Evolutionary conservation across 2,329 filamentous ascomycete species (phyloP).

Genomic region (Fusarium duplospermum): DNA sequence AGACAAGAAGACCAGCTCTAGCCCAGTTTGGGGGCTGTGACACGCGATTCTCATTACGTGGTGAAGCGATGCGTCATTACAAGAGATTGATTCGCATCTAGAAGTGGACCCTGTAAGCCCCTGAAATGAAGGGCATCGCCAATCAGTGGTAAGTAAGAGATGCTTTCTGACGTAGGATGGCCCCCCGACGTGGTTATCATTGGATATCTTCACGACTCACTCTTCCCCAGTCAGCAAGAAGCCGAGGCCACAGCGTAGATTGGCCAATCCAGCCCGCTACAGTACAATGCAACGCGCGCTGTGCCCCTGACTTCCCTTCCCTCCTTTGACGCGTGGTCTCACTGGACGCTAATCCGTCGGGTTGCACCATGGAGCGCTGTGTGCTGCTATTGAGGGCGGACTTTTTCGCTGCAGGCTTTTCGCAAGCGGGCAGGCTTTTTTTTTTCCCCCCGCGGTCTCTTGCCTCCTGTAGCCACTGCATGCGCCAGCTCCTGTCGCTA

Average conservation of each 20-base stretch:
- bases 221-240: neutral
- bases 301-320: neutral
- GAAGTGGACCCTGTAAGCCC: neutral
- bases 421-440: neutral
- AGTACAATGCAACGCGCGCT: neutral
- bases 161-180: neutral
- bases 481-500: neutral
- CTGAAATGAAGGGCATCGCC: neutral
- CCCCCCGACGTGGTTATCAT: neutral
- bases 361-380: neutral
- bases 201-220: neutral
- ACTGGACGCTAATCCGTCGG: neutral
- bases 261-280: neutral
- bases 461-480: neutral
- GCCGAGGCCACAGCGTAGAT: neutral
- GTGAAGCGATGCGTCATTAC: neutral
- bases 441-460: neutral
- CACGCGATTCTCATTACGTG: conserved; percentile 1
- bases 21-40: neutral
- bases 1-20: neutral
- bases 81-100: neutral
- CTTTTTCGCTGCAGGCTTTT: neutral
- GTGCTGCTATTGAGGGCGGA: neutral
- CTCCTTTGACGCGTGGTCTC: neutral
- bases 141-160: neutral